Evolutionary conservation across 1,284 basidiomycete genomes (phyloP).

Genomic region (Clitocybe nebularis): DNA sequence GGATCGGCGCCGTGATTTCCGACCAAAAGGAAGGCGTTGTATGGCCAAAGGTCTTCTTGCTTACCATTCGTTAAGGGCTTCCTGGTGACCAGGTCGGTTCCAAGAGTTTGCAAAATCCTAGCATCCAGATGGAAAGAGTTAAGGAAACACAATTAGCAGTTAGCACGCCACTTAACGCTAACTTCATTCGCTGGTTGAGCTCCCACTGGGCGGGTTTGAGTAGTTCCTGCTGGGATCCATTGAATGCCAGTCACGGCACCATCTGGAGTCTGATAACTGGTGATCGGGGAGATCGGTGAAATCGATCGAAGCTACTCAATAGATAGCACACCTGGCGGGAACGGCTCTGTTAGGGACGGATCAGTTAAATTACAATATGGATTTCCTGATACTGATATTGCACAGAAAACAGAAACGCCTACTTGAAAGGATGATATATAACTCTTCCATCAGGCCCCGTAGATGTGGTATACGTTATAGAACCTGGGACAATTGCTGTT

Average conservation of each 20-base stretch:
- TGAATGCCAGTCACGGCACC: slow-evolving; percentile 69
- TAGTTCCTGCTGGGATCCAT: slow-evolving; percentile 70
- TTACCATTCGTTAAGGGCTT: slow-evolving; percentile 48
- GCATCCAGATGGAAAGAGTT: neutral
- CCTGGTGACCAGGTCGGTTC: slow-evolving; percentile 36
- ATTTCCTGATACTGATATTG: slow-evolving; percentile 15
- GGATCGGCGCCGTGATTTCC: slow-evolving; percentile 6
- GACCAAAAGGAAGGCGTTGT: slow-evolving; percentile 2
- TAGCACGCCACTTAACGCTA: slow-evolving; percentile 18
- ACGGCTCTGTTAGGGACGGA: slow-evolving; percentile 48
- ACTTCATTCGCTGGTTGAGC: slow-evolving; percentile 58
- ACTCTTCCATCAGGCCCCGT: slow-evolving; percentile 54
- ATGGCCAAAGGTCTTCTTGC: slow-evolving; percentile 7
- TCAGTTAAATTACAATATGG: slow-evolving; percentile 14
- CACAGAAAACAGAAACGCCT: slow-evolving; percentile 24
- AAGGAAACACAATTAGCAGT: slow-evolving; percentile 3
- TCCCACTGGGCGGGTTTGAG: slow-evolving; percentile 51
- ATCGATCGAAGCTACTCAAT: slow-evolving; percentile 19
- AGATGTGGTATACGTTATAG: slow-evolving; percentile 67
- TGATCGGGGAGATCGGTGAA: slow-evolving; percentile 18
- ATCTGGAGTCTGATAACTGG: slow-evolving; percentile 65
- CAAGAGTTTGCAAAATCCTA: slow-evolving; percentile 61
- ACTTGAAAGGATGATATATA: slow-evolving; percentile 71
- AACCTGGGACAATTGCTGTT: slow-evolving; percentile 40
- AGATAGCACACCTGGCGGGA: slow-evolving; percentile 50